phyloP scores from a whole-genome alignment of 1,139 yeast species.

The Yamadazyma trypodendri region DNA sequence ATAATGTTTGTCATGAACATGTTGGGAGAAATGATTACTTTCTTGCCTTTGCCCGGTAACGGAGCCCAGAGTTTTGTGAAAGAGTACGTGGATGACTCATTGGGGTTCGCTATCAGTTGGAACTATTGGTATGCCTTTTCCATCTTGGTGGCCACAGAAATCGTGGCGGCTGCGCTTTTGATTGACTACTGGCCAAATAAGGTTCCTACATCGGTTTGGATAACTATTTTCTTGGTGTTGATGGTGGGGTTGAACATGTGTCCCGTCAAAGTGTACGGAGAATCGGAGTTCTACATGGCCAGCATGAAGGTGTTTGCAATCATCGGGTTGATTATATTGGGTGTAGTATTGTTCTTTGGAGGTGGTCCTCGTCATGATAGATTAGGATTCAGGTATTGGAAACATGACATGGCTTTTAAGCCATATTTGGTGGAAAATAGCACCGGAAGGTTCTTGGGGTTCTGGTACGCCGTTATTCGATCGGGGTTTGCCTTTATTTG shows the following conservation, averaged over 20 bases:
- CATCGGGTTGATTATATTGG: conserved; percentile 39
- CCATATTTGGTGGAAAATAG: conserved; percentile 47
- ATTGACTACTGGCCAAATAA: conserved; percentile 56
- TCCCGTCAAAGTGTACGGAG: conserved; percentile 58
- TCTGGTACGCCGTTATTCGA: conserved; percentile 41
- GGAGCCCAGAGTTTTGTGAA: conserved; percentile 40
- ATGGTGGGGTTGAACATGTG: conserved; percentile 40
- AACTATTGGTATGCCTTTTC: conserved; percentile 52
- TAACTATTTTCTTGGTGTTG: conserved; percentile 45
- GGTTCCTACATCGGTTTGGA: conserved; percentile 55
- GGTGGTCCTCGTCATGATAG: conserved; percentile 61
- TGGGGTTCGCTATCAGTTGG: conserved; percentile 48
- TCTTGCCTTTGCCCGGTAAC: conserved; percentile 51
- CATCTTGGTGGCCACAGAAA: conserved; percentile 49
- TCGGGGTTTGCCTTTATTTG: conserved; percentile 43
- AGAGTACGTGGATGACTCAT: conserved; percentile 34
- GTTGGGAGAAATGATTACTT: conserved; percentile 63
- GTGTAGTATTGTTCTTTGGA: conserved; percentile 47
- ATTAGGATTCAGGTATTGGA: conserved; percentile 65
- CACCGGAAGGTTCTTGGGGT: conserved; percentile 53
- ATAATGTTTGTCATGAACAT: conserved; percentile 57
- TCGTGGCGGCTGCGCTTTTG: conserved; percentile 53
- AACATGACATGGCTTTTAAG: conserved; percentile 54
- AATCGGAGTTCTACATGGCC: conserved; percentile 67
- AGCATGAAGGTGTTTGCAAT: conserved; percentile 46